Evolutionary conservation across 305 asterid species (phyloP).

Genomic region (Fraxinus nigra): DNA sequence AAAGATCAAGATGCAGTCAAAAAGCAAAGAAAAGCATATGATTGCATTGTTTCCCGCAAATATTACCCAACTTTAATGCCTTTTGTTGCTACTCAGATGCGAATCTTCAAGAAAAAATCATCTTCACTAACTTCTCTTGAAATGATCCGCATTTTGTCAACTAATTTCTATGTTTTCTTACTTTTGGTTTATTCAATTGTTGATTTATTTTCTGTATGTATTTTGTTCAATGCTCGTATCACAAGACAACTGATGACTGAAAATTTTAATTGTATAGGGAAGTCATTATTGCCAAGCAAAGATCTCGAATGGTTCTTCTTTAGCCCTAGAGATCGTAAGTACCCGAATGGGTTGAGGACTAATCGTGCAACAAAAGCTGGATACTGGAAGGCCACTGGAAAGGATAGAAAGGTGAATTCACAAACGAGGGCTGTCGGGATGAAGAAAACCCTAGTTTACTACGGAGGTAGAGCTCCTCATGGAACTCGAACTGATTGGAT

Average conservation of each 20-base stretch:
- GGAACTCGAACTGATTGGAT: constrained; percentile 94
- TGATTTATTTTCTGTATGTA: neutral
- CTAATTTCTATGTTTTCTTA: neutral
- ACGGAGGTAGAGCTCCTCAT: constrained; percentile 94
- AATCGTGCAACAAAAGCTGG: constrained; percentile 92
- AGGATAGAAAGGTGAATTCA: constrained; percentile 85
- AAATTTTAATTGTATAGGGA: constrained; percentile 41
- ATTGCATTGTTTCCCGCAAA: constrained; percentile 29
- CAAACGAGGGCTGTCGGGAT: constrained; percentile 74
- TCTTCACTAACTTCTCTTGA: neutral
- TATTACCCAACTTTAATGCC: constrained; percentile 28
- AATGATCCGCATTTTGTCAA: neutral
- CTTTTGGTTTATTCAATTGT: neutral
- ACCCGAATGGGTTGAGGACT: constrained; percentile 90
- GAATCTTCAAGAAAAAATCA: neutral
- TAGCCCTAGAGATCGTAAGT: constrained; percentile 88
- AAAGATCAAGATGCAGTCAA: constrained; percentile 42
- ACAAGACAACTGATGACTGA: neutral
- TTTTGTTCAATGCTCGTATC: neutral
- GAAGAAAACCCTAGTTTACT: constrained; percentile 98
- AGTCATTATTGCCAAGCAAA: constrained; percentile 86
- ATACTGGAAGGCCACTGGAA: constrained; percentile 96
- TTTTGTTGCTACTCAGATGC: constrained; percentile 5
- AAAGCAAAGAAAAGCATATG: constrained; percentile 35
- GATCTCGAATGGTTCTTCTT: constrained; percentile 96